Base-by-base conservation (phyloP, 75 land plant species). In the Gnetum montanum region DNA sequence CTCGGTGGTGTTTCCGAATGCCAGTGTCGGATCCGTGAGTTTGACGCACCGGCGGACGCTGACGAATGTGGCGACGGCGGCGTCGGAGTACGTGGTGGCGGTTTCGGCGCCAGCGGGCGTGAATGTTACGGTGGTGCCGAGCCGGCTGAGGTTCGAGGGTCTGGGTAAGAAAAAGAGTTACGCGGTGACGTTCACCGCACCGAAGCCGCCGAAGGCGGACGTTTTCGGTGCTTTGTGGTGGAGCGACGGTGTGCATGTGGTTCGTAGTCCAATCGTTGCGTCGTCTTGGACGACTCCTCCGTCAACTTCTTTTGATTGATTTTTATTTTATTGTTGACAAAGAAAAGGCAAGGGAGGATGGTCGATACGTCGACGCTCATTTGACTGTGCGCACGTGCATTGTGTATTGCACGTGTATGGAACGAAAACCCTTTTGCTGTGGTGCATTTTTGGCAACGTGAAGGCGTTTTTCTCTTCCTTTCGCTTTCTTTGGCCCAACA, bases 41-140 rank as follows among this genome's bases (percentile, higher is more conserved):
- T 0, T 70, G 24, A 83, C 67, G 45, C 7, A 68, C 30, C 69
- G 31, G 27, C 58, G 90, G 58, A 80, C 80, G 0, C 75, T 86
- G 27, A 90, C 96, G 24, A 90, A 90, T 49, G 91, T 90, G 3
- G 96, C 87, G 0, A 55, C 51, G 0, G 41, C 79, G 0, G 79
- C 63, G 1, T 73, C 91, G 1, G 53, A 8, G 2, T 90, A 90
- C 70, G 61, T 35, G 8, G 84, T 65, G 0, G 31, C 4, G 3
- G 73, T 83, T 0, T 30, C 73, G 0, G 61, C 66, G 12, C 66
- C 79, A 24, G 64, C 66, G 24, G 31, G 27, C 8, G 76, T 79
- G 47, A 69, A 68, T 43, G 50, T 79, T 3, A 30, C 61, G 0
- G 83, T 88, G 15, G 67, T 49, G 47, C 94, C 94, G 8, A 53